Conservation (phyloP, 2,329 filamentous ascomycete genomes). For the Rosellinia necatrix region DNA sequence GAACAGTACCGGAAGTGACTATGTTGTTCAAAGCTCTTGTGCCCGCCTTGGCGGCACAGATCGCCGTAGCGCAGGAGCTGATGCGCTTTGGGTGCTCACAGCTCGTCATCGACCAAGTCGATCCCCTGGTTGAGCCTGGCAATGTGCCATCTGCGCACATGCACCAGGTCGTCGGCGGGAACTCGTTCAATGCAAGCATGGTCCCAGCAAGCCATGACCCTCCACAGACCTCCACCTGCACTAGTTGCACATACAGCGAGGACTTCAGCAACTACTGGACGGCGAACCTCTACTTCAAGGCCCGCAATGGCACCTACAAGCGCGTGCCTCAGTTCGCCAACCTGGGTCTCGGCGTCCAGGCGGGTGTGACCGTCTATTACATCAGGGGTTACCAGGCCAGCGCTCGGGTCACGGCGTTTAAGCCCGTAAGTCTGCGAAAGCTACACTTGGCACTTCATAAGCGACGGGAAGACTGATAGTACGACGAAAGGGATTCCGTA, state of each 20-base stretch:
- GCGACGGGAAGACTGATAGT: slow-evolving; percentile 5
- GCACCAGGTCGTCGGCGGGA: slow-evolving; percentile 42
- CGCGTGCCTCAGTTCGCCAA: slow-evolving; percentile 41
- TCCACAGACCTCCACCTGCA: slow-evolving; percentile 36
- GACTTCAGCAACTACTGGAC: slow-evolving; percentile 44
- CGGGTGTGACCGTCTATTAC: slow-evolving; percentile 42
- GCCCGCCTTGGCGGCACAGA: slow-evolving; percentile 37
- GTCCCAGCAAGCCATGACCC: slow-evolving; percentile 34
- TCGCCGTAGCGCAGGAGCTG: slow-evolving; percentile 41
- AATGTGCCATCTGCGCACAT: slow-evolving; percentile 40
- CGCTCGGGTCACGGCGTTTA: slow-evolving; percentile 39
- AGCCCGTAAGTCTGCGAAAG: slow-evolving; percentile 30
- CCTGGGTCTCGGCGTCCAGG: slow-evolving; percentile 38
- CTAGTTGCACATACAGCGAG: slow-evolving; percentile 41
- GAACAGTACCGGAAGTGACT: slow-evolving; percentile 21
- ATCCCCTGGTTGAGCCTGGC: slow-evolving; percentile 40
- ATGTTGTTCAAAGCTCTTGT: slow-evolving; percentile 41
- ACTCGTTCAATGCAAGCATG: slow-evolving; percentile 42
- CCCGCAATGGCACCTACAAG: slow-evolving; percentile 41
- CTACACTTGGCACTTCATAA: too few species aligned
- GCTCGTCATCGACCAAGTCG: slow-evolving; percentile 42
- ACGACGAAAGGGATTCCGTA: slow-evolving; percentile 38
- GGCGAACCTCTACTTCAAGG: slow-evolving; percentile 41
- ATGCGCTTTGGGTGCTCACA: slow-evolving; percentile 45
- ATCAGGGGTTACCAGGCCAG: slow-evolving; percentile 39